Conservation (phyloP, 305 asterid genomes). For the Coffea humblotiana region DNA sequence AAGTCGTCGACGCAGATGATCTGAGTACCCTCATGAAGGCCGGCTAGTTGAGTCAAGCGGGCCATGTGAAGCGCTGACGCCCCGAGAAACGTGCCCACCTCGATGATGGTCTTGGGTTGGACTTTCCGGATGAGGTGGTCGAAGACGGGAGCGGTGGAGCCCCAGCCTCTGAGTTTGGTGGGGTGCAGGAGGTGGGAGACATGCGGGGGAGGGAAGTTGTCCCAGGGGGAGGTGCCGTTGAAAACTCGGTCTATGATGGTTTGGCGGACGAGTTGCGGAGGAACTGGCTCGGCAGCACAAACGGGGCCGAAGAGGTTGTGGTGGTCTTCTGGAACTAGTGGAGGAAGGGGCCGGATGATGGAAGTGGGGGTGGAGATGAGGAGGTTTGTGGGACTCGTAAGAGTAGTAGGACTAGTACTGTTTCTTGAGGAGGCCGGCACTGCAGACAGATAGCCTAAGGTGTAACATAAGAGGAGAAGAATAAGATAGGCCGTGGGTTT, state of each 20-base stretch:
- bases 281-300: constrained; percentile 27
- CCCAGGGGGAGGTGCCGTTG: constrained; percentile 55
- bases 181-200: constrained; percentile 25
- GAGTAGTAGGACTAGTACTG: too few relatives aligned
- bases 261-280: constrained; percentile 27
- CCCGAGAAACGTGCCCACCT: constrained; percentile 58
- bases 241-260: constrained; percentile 46
- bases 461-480: constrained; percentile 26
- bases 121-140: constrained; percentile 42
- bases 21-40: constrained; percentile 29
- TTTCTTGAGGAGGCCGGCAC: too few relatives aligned
- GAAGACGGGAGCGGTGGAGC: constrained; percentile 55
- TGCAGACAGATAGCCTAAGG: constrained; percentile 36
- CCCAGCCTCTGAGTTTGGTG: constrained; percentile 53
- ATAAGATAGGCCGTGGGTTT: constrained; percentile 21
- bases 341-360: not conserved
- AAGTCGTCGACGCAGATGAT: constrained; percentile 60
- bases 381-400: not conserved
- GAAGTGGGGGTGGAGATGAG: not conserved
- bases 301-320: constrained; percentile 35
- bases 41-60: constrained; percentile 30
- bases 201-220: constrained; percentile 49
- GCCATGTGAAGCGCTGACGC: constrained; percentile 67
- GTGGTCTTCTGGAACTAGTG: not conserved
- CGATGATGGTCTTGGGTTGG: constrained; percentile 48